Evolutionary conservation across 2,329 filamentous ascomycete genomes (phyloP), one percentile per base, ranked within the genome.

Genomic region (Calonectria fujianensis): DNA sequence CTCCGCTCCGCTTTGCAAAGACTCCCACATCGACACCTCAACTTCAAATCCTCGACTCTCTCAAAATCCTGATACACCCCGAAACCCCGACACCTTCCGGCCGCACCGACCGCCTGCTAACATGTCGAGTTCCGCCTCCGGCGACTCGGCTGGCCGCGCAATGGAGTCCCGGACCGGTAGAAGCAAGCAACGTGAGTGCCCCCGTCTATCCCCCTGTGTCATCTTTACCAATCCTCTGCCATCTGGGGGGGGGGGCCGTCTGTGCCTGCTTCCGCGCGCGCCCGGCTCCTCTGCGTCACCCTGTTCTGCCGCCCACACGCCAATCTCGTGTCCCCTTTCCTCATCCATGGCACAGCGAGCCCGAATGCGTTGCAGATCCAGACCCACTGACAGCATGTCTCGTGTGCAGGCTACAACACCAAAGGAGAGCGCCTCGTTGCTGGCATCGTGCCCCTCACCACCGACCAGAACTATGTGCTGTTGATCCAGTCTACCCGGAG

Each of bases 341-440:
- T 24, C 52, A 31, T 41, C 18, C 31, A 59, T 41, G 45, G 29
- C 54, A 57, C 61, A 61, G 39, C 73, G 71, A 48, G 48, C 45
- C 45, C n/a, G n/a, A n/a, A 72, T 66, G 41, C 59, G 9, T 37
- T 57, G 57, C 48, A 67, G 41, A 63, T 67, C n/a, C 18, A 29
- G 35, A 70, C 63, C 61, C 59, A 80, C 79, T 81, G 69, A 79
- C 77, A 72, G 24, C 74, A 66, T 73, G 69, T 78, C 76, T 69
- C 69, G 65, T 80, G 72, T 82, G 71, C 86, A 98, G 97, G 96
- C 83, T 99, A 98, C 87, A 96, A 95, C 83, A 88, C 94, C 74
- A 94, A 95, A 85, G 96, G 96, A 87, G 96, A 98, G 87, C 94
- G 97, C 79, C 93, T 98, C 76, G 97, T 99, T 81, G 96, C 97